A percentile compares a stretch with the other conserved stretches of the same genome.
Evolutionary conservation across 192 early-diverging fungal genomes (phyloP).

Genomic region (Powellomyces hirtus): DNA sequence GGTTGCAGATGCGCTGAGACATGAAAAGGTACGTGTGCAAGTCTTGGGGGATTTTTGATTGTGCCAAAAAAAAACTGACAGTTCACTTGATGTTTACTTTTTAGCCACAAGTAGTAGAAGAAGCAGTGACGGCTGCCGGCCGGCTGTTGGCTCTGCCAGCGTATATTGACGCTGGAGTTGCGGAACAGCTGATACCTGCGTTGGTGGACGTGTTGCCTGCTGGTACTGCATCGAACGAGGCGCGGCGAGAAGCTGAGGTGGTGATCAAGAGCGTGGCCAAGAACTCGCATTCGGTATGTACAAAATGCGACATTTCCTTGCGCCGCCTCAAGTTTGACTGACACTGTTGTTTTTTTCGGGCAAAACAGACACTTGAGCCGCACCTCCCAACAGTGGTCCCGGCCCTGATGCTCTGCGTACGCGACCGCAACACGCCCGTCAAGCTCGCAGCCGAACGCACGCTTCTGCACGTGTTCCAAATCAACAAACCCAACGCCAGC

Average conservation of each 20-base stretch:
- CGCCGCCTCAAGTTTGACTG: neutral
- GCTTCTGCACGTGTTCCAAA: conserved; percentile 66
- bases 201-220: conserved; percentile 16
- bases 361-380: conserved; percentile 40
- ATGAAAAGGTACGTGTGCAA: conserved; percentile 23
- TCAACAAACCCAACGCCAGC: no score
- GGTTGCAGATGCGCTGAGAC: neutral
- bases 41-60: no score
- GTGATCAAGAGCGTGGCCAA: conserved; percentile 50
- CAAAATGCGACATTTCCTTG: conserved; percentile 12
- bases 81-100: no score
- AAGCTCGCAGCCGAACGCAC: conserved; percentile 85
- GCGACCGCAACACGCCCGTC: conserved; percentile 77
- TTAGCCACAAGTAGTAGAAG: conserved; percentile 32
- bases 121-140: conserved; percentile 25
- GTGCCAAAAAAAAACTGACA: no score
- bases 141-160: conserved; percentile 7
- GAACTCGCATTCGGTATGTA: conserved; percentile 29
- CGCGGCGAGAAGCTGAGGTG: conserved; percentile 41
- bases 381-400: conserved; percentile 57
- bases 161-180: conserved; percentile 11
- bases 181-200: conserved; percentile 5
- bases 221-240: conserved; percentile 8
- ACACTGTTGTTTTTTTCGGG: neutral
- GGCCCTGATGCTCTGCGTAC: conserved; percentile 67